These are phyloP conservation scores for Lipomyces chichibuensis DNA, from an alignment of 805 yeast species.

Conservation along the genomic window DNA sequence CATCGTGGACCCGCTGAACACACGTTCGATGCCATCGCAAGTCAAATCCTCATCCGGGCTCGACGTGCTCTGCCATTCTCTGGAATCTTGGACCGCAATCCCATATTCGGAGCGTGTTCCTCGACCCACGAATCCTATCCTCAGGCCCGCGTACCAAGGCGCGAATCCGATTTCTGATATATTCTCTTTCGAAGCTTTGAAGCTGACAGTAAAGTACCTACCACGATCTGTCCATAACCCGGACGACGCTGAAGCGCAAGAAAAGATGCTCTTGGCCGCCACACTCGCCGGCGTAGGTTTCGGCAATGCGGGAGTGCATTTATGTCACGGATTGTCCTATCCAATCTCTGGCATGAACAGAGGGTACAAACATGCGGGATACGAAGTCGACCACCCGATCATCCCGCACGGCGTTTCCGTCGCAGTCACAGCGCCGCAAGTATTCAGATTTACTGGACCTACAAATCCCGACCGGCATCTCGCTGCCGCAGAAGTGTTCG, in stretches of 20 bases:
- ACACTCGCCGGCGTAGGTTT: constrained; percentile 53
- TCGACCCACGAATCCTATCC: constrained; percentile 45
- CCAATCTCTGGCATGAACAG: constrained; percentile 48
- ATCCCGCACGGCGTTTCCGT: constrained; percentile 53
- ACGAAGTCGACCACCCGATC: constrained; percentile 48
- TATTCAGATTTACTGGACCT: constrained; percentile 48
- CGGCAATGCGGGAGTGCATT: constrained; percentile 52
- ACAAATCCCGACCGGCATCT: constrained; percentile 48
- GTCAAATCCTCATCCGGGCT: constrained; percentile 51
- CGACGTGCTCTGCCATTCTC: constrained; percentile 52
- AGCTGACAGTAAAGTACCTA: constrained; percentile 48
- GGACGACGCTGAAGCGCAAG: constrained; percentile 50
- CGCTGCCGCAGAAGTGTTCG: constrained; percentile 45
- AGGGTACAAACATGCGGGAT: constrained; percentile 46
- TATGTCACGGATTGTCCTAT: constrained; percentile 50
- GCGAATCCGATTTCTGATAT: constrained; percentile 53
- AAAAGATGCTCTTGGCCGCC: constrained; percentile 51
- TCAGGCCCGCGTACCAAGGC: constrained; percentile 50
- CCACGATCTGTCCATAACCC: constrained; percentile 49
- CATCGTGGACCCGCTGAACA: constrained; percentile 50
- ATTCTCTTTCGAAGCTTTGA: constrained; percentile 49
- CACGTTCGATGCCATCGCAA: constrained; percentile 49
- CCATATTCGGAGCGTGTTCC: constrained; percentile 49
- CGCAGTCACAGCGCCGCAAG: constrained; percentile 53
- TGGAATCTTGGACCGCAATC: constrained; percentile 53